These are phyloP conservation scores for Entamoeba histolytica DNA, from an alignment of 208 protist species.

Conservation along the genomic window DNA sequence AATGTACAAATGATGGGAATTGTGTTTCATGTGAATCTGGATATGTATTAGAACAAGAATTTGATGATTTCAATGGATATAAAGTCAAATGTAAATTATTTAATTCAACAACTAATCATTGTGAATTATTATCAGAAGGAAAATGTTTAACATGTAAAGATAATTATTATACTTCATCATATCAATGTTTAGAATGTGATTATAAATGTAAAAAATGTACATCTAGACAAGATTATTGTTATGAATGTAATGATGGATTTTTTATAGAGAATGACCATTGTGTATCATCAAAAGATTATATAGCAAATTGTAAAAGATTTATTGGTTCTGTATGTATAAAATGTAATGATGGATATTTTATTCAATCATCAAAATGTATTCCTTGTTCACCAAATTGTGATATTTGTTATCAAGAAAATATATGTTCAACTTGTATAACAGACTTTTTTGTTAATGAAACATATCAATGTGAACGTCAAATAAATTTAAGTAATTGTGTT, in stretches of 20 bases:
- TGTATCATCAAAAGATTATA: background rate
- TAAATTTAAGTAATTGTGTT: background rate
- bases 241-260: background rate
- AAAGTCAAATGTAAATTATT: background rate
- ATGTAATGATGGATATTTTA: background rate
- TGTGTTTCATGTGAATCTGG: background rate
- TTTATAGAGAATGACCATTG: background rate
- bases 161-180: background rate
- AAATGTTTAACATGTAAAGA: background rate
- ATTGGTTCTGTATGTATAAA: background rate
- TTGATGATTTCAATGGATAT: background rate
- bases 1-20: background rate
- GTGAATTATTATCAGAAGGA: background rate
- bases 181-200: background rate
- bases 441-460: background rate
- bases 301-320: background rate
- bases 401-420: background rate
- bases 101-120: background rate
- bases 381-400: background rate
- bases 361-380: background rate
- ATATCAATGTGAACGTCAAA: background rate
- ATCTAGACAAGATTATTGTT: background rate
- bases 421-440: background rate
- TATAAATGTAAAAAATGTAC: background rate
- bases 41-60: background rate